Percentiles rank a stretch among this genome's conserved stretches.
Conservation (phyloP, 75 land plant species). For the Pseudotsuga menziesii region DNA sequence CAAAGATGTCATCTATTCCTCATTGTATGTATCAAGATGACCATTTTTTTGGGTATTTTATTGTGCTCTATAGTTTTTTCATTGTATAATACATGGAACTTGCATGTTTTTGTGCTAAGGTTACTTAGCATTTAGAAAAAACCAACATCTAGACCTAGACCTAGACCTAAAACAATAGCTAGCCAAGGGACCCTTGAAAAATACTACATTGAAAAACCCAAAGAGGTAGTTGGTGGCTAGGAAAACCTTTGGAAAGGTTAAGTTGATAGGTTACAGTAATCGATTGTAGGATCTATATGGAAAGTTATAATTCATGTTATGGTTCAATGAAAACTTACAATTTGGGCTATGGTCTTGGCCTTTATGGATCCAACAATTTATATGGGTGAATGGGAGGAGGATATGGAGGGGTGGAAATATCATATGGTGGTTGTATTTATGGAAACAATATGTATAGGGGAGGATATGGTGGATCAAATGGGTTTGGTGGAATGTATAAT, state of each 20-base stretch:
- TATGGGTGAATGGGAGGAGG: conserved; percentile 26
- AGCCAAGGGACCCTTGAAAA: conserved; percentile 25
- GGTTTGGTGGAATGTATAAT: conserved; percentile 38
- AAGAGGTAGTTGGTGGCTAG: conserved; percentile 31
- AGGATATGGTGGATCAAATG: conserved; percentile 19
- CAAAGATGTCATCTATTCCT: not conserved
- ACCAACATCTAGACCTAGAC: conserved; percentile 21
- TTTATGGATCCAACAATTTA: conserved; percentile 25
- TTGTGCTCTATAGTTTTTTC: conserved; percentile 54
- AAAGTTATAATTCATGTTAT: conserved; percentile 44
- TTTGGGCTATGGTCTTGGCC: conserved; percentile 38
- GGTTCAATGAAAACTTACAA: conserved; percentile 32
- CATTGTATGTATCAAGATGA: not conserved
- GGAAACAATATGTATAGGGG: conserved; percentile 43
- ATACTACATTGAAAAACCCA: conserved; percentile 40
- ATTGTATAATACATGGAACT: conserved; percentile 78
- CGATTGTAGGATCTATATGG: too few relatives aligned
- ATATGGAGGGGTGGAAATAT: conserved; percentile 19
- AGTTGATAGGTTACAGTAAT: not conserved
- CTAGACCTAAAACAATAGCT: conserved; percentile 30
- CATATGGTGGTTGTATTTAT: conserved; percentile 25
- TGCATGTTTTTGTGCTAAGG: conserved; percentile 82
- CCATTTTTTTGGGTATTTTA: not conserved
- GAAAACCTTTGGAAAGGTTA: conserved; percentile 47
- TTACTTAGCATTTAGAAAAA: conserved; percentile 63